Percentiles rank a stretch among this genome's conserved stretches.
Conservation (phyloP, 2,329 filamentous ascomycete genomes). For the Sclerotinia sclerotiorum region DNA sequence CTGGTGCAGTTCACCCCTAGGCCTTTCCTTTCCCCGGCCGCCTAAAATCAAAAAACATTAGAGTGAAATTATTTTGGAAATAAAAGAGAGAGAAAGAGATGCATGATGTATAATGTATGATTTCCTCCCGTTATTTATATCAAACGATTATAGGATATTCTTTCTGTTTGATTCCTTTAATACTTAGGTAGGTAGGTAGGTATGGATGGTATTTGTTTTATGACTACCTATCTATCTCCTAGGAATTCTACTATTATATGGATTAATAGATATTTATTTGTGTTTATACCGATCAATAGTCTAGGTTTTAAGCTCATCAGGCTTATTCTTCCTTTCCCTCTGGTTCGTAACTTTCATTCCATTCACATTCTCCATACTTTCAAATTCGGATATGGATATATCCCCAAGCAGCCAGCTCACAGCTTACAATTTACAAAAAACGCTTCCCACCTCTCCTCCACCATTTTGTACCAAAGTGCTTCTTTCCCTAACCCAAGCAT, state of each 20-base stretch:
- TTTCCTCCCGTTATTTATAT: too few species aligned
- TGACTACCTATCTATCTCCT: too few species aligned
- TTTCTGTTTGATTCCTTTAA: background rate
- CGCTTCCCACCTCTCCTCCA: conserved; percentile 61
- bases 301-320: background rate
- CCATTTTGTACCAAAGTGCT: conserved; percentile 81
- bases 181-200: too few species aligned
- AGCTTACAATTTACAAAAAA: conserved; percentile 62
- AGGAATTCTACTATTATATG: too few species aligned
- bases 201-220: background rate
- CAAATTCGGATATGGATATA: background rate
- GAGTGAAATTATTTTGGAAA: too few species aligned
- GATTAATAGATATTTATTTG: background rate
- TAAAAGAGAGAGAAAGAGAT: too few species aligned
- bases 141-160: too few species aligned
- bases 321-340: too few species aligned
- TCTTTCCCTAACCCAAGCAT: conserved; percentile 83
- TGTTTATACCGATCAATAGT: background rate
- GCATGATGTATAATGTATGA: too few species aligned
- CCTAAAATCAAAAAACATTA: too few species aligned
- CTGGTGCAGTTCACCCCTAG: too few species aligned
- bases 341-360: background rate
- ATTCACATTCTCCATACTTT: background rate
- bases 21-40: too few species aligned
- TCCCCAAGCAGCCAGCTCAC: background rate